These are phyloP conservation scores for Pseudocercospora pini-densiflorae DNA, from an alignment of 2,329 filamentous ascomycete species.

Conservation along the genomic window DNA sequence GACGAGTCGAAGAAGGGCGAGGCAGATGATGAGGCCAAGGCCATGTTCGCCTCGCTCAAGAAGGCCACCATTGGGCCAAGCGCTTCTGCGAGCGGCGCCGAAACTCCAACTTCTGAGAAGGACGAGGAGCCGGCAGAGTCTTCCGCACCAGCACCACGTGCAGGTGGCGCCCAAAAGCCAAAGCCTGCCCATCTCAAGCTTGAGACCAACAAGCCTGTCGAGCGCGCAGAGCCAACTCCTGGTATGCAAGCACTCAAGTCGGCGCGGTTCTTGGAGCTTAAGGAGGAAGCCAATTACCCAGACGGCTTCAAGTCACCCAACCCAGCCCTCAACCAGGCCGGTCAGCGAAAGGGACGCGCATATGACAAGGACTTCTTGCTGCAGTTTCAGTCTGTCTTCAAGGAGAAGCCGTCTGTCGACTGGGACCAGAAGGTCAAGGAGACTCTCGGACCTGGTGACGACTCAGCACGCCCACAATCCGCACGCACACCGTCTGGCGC, in stretches of 20 bases:
- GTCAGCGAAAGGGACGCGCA: slow-evolving; percentile 80
- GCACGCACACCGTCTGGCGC: slow-evolving; percentile 56
- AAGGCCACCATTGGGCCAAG: slow-evolving; percentile 55
- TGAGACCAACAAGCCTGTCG: slow-evolving; percentile 81
- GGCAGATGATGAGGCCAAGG: slow-evolving; percentile 47
- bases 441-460: slow-evolving; percentile 76
- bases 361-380: slow-evolving; percentile 96
- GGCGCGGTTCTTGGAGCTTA: slow-evolving; percentile 81
- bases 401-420: slow-evolving; percentile 92
- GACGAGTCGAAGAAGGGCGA: slow-evolving; percentile 30
- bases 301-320: slow-evolving; percentile 85
- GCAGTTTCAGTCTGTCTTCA: slow-evolving; percentile 95
- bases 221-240: slow-evolving; percentile 90
- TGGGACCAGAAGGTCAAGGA: slow-evolving; percentile 90
- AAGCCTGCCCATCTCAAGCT: slow-evolving; percentile 92
- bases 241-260: slow-evolving; percentile 93
- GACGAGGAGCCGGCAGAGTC: slow-evolving; percentile 29
- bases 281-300: slow-evolving; percentile 77
- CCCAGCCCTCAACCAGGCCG: slow-evolving; percentile 83
- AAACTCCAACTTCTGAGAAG: slow-evolving; percentile 50
- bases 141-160: slow-evolving; percentile 32
- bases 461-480: slow-evolving; percentile 65
- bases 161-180: slow-evolving; percentile 64
- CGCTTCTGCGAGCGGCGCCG: slow-evolving; percentile 40
- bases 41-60: slow-evolving; percentile 54